Evolutionary conservation across 2,329 filamentous ascomycete genomes (phyloP).

Genomic region (Colletotrichum sp.): DNA sequence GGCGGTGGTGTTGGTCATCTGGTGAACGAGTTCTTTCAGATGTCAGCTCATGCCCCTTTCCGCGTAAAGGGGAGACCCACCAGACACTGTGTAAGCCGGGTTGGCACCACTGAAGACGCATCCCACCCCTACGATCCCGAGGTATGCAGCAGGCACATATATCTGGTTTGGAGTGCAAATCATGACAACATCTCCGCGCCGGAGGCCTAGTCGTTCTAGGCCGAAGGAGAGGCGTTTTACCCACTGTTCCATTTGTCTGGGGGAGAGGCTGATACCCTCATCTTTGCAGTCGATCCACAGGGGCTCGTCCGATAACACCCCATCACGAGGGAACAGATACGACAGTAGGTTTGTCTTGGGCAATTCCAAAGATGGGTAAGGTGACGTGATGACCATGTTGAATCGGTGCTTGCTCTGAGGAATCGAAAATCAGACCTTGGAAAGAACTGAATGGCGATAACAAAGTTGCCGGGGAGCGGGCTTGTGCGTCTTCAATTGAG

Average conservation of each 20-base stretch:
- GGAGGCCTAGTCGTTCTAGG: constrained; percentile 48
- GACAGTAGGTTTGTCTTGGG: constrained; percentile 49
- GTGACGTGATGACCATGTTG: constrained; percentile 47
- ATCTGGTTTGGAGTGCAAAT: constrained; percentile 61
- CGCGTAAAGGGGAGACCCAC: constrained; percentile 30
- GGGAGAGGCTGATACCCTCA: constrained; percentile 47
- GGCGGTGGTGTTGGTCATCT: constrained; percentile 56
- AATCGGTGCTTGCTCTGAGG: background rate
- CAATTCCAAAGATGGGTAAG: constrained; percentile 45
- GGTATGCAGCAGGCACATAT: constrained; percentile 58
- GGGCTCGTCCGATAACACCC: constrained; percentile 45
- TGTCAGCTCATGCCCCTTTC: background rate
- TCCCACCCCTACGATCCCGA: constrained; percentile 57
- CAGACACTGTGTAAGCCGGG: constrained; percentile 53
- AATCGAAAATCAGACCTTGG: background rate
- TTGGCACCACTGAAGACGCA: constrained; percentile 61
- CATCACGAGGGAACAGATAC: constrained; percentile 36
- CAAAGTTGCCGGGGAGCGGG: background rate
- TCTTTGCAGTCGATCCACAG: constrained; percentile 60
- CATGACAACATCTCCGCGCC: constrained; percentile 56
- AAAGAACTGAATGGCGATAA: background rate
- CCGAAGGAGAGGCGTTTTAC: constrained; percentile 55
- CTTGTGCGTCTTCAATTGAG: background rate
- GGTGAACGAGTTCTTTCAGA: constrained; percentile 51
- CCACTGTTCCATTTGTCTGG: constrained; percentile 53